phyloP scores from a whole-genome alignment of 805 yeast genomes.

The Wickerhamiella australiensis region DNA sequence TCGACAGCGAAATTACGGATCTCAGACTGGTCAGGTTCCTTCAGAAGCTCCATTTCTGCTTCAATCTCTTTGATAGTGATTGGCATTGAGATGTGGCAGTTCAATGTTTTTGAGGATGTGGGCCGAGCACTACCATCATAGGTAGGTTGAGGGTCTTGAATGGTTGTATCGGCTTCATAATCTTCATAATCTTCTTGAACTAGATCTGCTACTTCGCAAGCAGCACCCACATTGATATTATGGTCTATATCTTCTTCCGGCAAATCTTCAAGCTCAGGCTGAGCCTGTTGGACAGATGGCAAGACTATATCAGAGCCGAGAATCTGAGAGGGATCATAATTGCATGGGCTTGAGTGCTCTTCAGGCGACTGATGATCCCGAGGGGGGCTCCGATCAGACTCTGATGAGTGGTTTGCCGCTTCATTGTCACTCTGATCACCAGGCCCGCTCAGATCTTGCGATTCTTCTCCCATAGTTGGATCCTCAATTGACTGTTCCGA shows the following conservation, averaged over 20 bases:
- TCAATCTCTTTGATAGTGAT: conserved; percentile 14
- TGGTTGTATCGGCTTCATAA: not conserved
- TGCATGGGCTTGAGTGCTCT: not conserved
- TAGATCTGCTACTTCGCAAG: not conserved
- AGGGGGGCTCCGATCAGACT: no score
- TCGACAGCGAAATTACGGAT: conserved; percentile 30
- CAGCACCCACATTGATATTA: not conserved
- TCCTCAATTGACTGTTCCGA: not conserved
- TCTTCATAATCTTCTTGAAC: not conserved
- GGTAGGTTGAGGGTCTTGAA: not conserved
- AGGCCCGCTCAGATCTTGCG: not conserved
- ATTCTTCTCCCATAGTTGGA: not conserved
- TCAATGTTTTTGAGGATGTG: conserved; percentile 9
- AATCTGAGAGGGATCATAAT: not conserved
- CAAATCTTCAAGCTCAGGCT: not conserved
- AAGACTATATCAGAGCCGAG: not conserved
- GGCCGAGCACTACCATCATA: not conserved
- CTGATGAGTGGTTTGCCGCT: no score
- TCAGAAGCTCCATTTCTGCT: conserved; percentile 3
- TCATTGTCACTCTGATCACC: not conserved
- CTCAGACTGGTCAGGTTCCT: conserved; percentile 3
- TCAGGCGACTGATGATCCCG: not conserved
- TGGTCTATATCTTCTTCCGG: not conserved
- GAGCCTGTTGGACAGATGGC: no score
- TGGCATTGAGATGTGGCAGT: conserved; percentile 19